Percentiles rank a stretch among this genome's conserved stretches.
phyloP scores from a whole-genome alignment of 2,329 filamentous ascomycete genomes.

The Anthostomella pinea region DNA sequence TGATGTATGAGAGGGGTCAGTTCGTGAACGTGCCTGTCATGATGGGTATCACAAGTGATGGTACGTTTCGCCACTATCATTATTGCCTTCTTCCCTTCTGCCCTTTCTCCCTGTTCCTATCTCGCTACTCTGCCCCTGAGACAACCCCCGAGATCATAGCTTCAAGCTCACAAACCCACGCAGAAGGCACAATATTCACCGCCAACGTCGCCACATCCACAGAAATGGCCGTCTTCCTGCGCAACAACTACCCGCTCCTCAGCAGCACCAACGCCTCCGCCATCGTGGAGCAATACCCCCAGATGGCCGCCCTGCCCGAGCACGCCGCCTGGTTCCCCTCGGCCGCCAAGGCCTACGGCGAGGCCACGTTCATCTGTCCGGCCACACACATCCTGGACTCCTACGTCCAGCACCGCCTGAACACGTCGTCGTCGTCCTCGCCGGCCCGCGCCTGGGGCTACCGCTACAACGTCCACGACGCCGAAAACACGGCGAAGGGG shows the following conservation, averaged over 20 bases:
- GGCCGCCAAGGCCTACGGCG: conserved; percentile 35
- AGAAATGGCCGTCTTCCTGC: conserved; percentile 40
- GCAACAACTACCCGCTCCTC: conserved; percentile 47
- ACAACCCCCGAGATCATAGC: not conserved
- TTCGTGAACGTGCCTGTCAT: conserved; percentile 45
- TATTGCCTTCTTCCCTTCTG: not conserved
- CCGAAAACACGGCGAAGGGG: conserved; percentile 33
- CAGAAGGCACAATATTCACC: conserved; percentile 48
- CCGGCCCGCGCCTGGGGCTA: conserved; percentile 43
- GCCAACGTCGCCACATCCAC: conserved; percentile 34
- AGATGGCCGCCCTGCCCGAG: conserved; percentile 31
- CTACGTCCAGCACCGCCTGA: conserved; percentile 19
- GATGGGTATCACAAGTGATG: conserved; percentile 43
- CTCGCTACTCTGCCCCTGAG: not conserved
- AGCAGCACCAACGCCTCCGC: conserved; percentile 32
- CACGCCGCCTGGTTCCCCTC: conserved; percentile 42
- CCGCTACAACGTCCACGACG: conserved; percentile 47
- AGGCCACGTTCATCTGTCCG: conserved; percentile 40
- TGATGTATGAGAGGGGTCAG: conserved; percentile 36
- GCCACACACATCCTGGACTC: conserved; percentile 34
- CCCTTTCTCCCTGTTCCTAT: not conserved
- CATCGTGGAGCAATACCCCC: conserved; percentile 41
- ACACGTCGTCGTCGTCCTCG: no score
- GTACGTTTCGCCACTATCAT: no score
- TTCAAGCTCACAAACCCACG: not conserved